Conservation (phyloP, 805 yeast genomes). For the Metschnikowia reukaufii region DNA sequence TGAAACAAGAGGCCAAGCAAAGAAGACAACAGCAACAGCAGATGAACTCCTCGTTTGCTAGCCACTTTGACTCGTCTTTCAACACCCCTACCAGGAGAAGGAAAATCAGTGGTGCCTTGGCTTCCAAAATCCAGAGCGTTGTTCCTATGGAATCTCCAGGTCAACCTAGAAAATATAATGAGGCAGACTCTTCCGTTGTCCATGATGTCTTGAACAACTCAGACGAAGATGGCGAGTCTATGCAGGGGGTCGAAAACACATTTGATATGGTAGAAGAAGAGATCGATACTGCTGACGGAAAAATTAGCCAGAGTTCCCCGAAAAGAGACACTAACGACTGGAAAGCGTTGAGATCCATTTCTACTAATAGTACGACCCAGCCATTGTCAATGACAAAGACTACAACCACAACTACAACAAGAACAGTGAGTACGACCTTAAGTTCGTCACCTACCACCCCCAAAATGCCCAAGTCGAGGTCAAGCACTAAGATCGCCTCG, state of each 20-base stretch:
- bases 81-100: conserved; percentile 73
- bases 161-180: conserved; percentile 79
- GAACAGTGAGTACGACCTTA: conserved; percentile 46
- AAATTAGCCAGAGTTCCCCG: conserved; percentile 23
- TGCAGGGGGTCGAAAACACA: conserved; percentile 23
- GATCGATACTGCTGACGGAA: conserved; percentile 17
- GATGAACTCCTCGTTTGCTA: conserved; percentile 27
- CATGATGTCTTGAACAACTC: conserved; percentile 44
- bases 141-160: conserved; percentile 95
- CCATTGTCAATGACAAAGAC: conserved; percentile 43
- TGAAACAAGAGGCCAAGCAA: conserved; percentile 44
- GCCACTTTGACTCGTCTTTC: conserved; percentile 49
- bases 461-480: conserved; percentile 17
- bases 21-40: conserved; percentile 34
- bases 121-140: conserved; percentile 68
- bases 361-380: conserved; percentile 32
- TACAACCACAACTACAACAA: conserved; percentile 49
- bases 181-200: conserved; percentile 32
- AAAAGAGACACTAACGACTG: conserved; percentile 31
- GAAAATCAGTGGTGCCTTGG: conserved; percentile 65
- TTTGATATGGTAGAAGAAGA: conserved; percentile 18
- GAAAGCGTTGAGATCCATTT: conserved; percentile 41
- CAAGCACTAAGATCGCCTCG: conserved; percentile 16
- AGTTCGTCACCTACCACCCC: conserved; percentile 37
- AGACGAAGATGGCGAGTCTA: conserved; percentile 33